Evolutionary conservation across 2,329 filamentous ascomycete genomes (phyloP).

Genomic region (Ceratocystis smalleyi): DNA sequence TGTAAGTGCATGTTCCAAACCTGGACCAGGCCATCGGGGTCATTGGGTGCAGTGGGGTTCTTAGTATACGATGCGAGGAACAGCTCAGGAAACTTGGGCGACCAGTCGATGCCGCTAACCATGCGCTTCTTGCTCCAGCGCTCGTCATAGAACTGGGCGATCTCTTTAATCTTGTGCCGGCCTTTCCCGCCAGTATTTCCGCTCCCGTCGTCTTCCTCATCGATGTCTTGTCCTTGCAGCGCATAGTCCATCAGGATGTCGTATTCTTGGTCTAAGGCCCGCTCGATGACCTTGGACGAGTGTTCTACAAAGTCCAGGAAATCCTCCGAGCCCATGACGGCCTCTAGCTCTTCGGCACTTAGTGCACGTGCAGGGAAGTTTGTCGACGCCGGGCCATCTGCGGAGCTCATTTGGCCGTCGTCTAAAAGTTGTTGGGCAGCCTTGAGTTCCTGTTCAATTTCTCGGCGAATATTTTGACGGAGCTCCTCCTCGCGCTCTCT

Average conservation of each 20-base stretch:
- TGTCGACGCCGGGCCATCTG: conserved; percentile 21
- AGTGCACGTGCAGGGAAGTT: conserved; percentile 69
- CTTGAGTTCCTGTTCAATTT: conserved; percentile 84
- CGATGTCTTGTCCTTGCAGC: conserved; percentile 55
- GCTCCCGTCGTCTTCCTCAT: conserved; percentile 68
- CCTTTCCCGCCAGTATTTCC: conserved; percentile 56
- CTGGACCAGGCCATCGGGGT: conserved; percentile 83
- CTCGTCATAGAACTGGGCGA: conserved; percentile 86
- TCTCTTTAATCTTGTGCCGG: conserved; percentile 63
- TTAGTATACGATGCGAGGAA: conserved; percentile 93
- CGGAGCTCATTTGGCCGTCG: conserved; percentile 31
- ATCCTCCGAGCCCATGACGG: conserved; percentile 80
- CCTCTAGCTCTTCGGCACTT: conserved; percentile 70
- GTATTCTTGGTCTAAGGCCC: conserved; percentile 88
- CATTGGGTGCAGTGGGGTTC: conserved; percentile 84
- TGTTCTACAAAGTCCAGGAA: conserved; percentile 91
- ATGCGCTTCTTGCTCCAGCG: conserved; percentile 95
- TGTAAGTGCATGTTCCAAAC: conserved; percentile 96
- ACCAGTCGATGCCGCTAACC: conserved; percentile 91
- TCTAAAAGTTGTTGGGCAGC: conserved; percentile 47
- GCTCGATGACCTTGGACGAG: conserved; percentile 92
- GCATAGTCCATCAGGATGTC: conserved; percentile 93
- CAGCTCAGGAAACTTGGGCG: conserved; percentile 85
- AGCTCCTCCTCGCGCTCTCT: conserved; percentile 79
- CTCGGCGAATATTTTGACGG: conserved; percentile 63